Base-by-base conservation (phyloP, 768 basidiomycete species). In the Mycena metata region DNA sequence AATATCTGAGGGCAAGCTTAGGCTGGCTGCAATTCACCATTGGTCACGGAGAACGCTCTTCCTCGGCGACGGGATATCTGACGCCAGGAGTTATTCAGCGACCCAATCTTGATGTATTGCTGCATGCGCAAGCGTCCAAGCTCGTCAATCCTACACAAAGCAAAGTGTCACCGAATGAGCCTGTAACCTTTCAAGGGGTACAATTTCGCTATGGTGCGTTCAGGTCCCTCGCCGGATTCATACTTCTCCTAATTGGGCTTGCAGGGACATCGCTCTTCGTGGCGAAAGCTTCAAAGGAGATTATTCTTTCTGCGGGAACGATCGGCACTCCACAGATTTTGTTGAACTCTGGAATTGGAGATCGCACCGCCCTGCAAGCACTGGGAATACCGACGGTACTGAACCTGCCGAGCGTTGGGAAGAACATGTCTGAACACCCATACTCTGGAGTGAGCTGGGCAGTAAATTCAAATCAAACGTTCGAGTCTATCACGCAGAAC, bases 41-140 rank as follows among this genome's bases (percentile, higher is more conserved):
- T 39, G 60, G 69, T 26, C 47, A 69, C 41, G 76, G 76, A 1
- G 61, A 56, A 43, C 74, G 75, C 17, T 72, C 73, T 59, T 72
- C 71, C 51, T 56, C 76, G 16, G 77, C 76, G 24, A 72, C 76
- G 23, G 72, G 76, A 30, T 76, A 78, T 45, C 64, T 78, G 45
- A 66, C 60, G 4, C 65, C 75, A 33, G 60, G 73, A 26, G 70
- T 72, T 55, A 56, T 72, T 5, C 15, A 43, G 9, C 69, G 76
- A 21, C 60, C 72, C 13, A 78, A 78, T 57, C 65, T 78, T 24
- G 41, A 73, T 45, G 60, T 78, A 26, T 54, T 78, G 26, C 47
- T 73, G 16, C 45, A 72, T 55, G 67, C 73, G 43, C 71, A 65
- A 36, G 73, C 66, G 15, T 66, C 68, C n/a, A 64, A 64, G 45